Evolutionary conservation across 1,139 yeast genomes (phyloP).

Genomic region (Blastobotrys buckinghamii): DNA sequence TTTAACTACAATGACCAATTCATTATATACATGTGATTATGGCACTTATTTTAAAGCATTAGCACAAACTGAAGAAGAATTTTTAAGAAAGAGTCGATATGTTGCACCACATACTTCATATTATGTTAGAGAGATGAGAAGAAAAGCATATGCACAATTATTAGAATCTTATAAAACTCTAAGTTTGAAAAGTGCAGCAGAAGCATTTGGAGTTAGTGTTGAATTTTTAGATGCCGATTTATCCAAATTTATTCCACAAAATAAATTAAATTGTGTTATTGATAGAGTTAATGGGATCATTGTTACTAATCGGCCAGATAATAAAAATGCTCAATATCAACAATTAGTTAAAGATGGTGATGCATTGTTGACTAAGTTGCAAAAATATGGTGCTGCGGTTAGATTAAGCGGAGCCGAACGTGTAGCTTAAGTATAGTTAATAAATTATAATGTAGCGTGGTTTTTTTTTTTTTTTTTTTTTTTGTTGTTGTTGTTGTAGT

Average conservation of each 20-base stretch:
- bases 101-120: slow-evolving; percentile 73
- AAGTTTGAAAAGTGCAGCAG: slow-evolving; percentile 88
- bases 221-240: slow-evolving; percentile 78
- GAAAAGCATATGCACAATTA: slow-evolving; percentile 91
- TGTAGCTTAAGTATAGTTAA: slow-evolving; percentile 11
- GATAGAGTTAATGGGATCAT: slow-evolving; percentile 94
- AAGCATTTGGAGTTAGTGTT: slow-evolving; percentile 79
- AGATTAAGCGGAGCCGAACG: slow-evolving; percentile 84
- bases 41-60: slow-evolving; percentile 71
- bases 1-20: slow-evolving; percentile 74
- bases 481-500: not conserved
- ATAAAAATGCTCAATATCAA: slow-evolving; percentile 91
- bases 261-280: slow-evolving; percentile 89
- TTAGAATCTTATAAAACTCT: slow-evolving; percentile 91
- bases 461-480: not conserved
- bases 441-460: not conserved
- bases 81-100: slow-evolving; percentile 69
- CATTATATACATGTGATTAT: slow-evolving; percentile 87
- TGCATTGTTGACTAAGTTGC: slow-evolving; percentile 83
- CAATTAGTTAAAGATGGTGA: slow-evolving; percentile 88
- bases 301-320: slow-evolving; percentile 94
- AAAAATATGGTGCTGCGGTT: slow-evolving; percentile 96
- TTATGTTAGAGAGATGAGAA: slow-evolving; percentile 87
- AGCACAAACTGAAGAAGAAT: slow-evolving; percentile 70
- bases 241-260: slow-evolving; percentile 86